A percentile compares a stretch with the other conserved stretches of the same genome.
Evolutionary conservation across 495 filamentous ascomycete species (phyloP).

Genomic region (Bacidia rubella): DNA sequence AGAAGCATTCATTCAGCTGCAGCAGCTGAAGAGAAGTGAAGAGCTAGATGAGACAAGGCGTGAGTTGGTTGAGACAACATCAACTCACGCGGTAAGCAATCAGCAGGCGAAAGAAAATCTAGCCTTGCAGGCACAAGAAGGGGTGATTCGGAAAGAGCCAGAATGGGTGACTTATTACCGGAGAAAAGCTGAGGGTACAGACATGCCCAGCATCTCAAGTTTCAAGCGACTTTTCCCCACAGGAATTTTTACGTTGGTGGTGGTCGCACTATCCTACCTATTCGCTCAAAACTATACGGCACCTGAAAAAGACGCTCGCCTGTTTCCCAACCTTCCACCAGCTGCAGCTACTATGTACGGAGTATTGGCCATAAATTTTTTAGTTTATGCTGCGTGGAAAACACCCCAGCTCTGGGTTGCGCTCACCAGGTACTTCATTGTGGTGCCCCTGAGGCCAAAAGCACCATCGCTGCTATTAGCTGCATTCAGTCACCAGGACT

Average conservation of each 20-base stretch:
- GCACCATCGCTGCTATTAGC: conserved; percentile 52
- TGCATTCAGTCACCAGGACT: conserved; percentile 63
- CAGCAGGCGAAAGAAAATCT: not conserved
- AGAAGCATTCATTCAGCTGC: conserved; percentile 9
- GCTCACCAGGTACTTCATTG: conserved; percentile 67
- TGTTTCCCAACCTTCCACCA: conserved; percentile 64
- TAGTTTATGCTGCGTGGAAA: conserved; percentile 51
- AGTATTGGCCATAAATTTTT: conserved; percentile 52
- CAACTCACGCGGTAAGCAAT: not conserved
- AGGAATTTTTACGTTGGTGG: conserved; percentile 38
- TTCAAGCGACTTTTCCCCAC: conserved; percentile 54
- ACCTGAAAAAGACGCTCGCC: conserved; percentile 39
- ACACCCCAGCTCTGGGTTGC: conserved; percentile 55
- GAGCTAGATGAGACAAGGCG: conserved; percentile 28
- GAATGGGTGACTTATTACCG: conserved; percentile 37
- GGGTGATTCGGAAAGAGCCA: not conserved
- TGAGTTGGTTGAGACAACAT: conserved; percentile 13
- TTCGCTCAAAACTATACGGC: conserved; percentile 51
- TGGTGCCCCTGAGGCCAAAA: conserved; percentile 53
- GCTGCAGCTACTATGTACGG: conserved; percentile 61
- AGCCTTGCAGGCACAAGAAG: not conserved
- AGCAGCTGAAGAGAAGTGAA: conserved; percentile 29
- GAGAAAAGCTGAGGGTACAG: conserved; percentile 19
- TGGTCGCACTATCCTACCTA: conserved; percentile 36
- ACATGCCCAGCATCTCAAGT: conserved; percentile 32